A percentile compares a stretch with the other conserved stretches of the same genome.
phyloP scores from a whole-genome alignment of 257 asterid species.

The Coffea eugenioides region DNA sequence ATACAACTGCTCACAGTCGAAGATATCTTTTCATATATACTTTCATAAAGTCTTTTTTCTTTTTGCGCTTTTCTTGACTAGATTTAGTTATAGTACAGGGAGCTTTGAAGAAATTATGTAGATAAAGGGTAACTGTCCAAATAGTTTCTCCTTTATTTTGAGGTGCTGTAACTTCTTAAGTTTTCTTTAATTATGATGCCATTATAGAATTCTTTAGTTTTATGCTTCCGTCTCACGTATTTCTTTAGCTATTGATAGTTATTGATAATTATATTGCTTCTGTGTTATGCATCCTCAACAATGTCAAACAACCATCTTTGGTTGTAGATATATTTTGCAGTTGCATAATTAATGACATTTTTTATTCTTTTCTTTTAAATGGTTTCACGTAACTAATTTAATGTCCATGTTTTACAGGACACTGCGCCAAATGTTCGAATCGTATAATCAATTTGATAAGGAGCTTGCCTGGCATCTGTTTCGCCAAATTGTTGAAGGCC shows the following conservation, averaged over 20 bases:
- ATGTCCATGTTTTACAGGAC: constrained; percentile 61
- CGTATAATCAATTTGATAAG: constrained; percentile 77
- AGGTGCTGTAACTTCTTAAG: too few relatives aligned
- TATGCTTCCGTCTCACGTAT: too few relatives aligned
- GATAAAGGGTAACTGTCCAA: too few relatives aligned
- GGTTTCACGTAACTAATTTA: background rate
- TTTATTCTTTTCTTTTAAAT: background rate
- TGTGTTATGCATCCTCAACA: background rate
- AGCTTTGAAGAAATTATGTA: too few relatives aligned
- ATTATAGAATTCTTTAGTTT: too few relatives aligned
- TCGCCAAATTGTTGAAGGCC: constrained; percentile 97
- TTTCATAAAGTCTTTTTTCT: too few relatives aligned
- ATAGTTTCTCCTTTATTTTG: too few relatives aligned
- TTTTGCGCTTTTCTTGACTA: too few relatives aligned
- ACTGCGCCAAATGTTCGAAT: constrained; percentile 82
- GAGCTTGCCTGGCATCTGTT: constrained; percentile 93
- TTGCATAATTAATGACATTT: background rate
- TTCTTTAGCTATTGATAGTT: background rate
- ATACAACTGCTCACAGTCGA: too few relatives aligned
- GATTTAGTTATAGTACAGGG: too few relatives aligned
- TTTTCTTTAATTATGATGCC: too few relatives aligned
- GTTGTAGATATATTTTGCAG: background rate
- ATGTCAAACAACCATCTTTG: background rate
- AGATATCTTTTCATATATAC: too few relatives aligned
- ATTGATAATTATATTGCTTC: background rate